phyloP scores from a whole-genome alignment of 805 yeast species.

The Yamadazyma sp. region DNA sequence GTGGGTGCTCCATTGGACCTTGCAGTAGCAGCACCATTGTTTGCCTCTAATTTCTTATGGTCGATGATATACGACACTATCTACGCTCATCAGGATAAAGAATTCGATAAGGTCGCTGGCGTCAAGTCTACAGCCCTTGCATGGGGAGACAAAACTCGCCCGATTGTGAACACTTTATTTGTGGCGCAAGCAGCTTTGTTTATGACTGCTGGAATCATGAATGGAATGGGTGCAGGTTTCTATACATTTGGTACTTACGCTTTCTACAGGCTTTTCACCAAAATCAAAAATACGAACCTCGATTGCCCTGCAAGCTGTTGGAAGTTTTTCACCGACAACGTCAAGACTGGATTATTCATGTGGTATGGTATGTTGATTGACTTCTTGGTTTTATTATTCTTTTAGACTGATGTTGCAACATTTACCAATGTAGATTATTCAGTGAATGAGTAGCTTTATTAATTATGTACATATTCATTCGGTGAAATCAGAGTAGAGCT shows the following conservation, averaged over 20 bases:
- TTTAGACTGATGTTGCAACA: slow-evolving; percentile 5
- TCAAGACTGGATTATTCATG: slow-evolving; percentile 69
- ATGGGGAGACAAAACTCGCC: slow-evolving; percentile 83
- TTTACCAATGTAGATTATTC: neutral
- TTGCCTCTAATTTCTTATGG: slow-evolving; percentile 80
- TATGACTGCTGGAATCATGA: slow-evolving; percentile 66
- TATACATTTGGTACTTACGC: slow-evolving; percentile 64
- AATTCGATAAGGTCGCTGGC: slow-evolving; percentile 84
- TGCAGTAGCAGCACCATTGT: slow-evolving; percentile 75
- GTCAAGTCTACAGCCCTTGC: slow-evolving; percentile 93
- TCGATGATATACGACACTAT: slow-evolving; percentile 94
- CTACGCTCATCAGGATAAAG: slow-evolving; percentile 96
- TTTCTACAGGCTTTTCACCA: slow-evolving; percentile 62
- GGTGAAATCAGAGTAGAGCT: slow-evolving; percentile 22
- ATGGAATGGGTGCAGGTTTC: slow-evolving; percentile 88
- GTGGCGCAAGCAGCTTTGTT: slow-evolving; percentile 65
- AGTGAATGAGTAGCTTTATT: neutral
- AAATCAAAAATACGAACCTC: slow-evolving; percentile 74
- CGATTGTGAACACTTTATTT: slow-evolving; percentile 62
- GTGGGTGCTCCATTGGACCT: slow-evolving; percentile 78
- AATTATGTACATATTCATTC: neutral
- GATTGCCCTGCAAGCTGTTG: slow-evolving; percentile 83
- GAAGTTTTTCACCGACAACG: slow-evolving; percentile 73
- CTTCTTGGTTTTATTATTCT: slow-evolving; percentile 37
- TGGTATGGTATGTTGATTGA: slow-evolving; percentile 68